A percentile compares a stretch with the other conserved stretches of the same genome.
phyloP scores from a whole-genome alignment of 75 land plant species.

The Cupressus sempervirens region DNA sequence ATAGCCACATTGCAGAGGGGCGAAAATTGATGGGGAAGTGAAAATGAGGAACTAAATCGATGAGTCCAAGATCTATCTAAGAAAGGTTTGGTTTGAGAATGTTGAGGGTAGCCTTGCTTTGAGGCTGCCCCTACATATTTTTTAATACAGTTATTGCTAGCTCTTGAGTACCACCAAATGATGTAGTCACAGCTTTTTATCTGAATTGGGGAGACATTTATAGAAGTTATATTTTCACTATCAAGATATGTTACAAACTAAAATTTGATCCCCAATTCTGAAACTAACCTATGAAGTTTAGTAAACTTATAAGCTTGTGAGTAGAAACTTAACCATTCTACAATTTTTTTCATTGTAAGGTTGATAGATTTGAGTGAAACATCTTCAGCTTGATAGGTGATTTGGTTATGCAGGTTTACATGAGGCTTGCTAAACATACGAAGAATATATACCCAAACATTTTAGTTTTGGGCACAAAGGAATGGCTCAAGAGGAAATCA shows the following conservation, averaged over 20 bases:
- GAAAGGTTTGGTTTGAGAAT: too few species aligned
- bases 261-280: background rate
- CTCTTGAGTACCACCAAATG: background rate
- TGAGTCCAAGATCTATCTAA: too few species aligned
- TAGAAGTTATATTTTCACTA: background rate
- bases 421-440: background rate
- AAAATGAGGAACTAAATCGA: too few species aligned
- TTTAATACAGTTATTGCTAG: background rate
- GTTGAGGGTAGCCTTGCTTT: background rate
- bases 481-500: conserved; percentile 17
- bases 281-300: background rate
- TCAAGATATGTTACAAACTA: background rate
- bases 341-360: background rate
- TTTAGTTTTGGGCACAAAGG: conserved; percentile 40
- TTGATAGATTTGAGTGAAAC: background rate
- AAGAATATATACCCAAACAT: conserved; percentile 24
- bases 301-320: background rate
- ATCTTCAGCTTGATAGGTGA: background rate
- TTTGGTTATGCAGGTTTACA: conserved; percentile 7
- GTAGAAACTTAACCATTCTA: background rate
- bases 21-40: background rate
- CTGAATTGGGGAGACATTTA: background rate
- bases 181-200: background rate
- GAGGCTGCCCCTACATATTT: background rate
- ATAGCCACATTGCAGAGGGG: background rate